Evolutionary conservation across 192 early-diverging fungal genomes (phyloP).

Genomic region (Coemansia interrupta): DNA sequence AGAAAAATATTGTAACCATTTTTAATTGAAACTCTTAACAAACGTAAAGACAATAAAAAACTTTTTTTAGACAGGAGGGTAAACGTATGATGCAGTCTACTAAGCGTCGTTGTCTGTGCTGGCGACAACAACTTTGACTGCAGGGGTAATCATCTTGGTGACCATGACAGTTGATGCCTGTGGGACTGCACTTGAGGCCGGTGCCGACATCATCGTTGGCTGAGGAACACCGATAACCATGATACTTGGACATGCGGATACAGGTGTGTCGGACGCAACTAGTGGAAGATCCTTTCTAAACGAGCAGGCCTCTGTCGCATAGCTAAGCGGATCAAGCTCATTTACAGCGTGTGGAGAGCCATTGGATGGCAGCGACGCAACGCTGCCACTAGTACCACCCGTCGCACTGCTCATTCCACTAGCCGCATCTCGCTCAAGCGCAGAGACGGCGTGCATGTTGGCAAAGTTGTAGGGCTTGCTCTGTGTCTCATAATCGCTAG

Average conservation of each 20-base stretch:
- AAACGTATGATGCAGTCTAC: neutral
- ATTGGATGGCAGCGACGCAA: too few relatives aligned
- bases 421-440: slow-evolving; percentile 37
- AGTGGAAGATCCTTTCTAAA: slow-evolving; percentile 30
- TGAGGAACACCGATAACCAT: slow-evolving; percentile 38
- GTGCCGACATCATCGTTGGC: slow-evolving; percentile 10
- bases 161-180: slow-evolving; percentile 35
- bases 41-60: neutral
- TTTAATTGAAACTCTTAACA: neutral
- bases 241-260: slow-evolving; percentile 30
- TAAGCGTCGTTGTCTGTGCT: slow-evolving; percentile 10
- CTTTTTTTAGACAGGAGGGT: neutral
- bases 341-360: slow-evolving; percentile 30
- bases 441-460: slow-evolving; percentile 33
- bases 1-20: neutral
- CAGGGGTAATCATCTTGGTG: slow-evolving; percentile 39
- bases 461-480: slow-evolving; percentile 40
- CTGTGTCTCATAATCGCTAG: slow-evolving; percentile 10
- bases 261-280: neutral
- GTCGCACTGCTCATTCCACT: neutral
- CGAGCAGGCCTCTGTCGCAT: slow-evolving; percentile 32
- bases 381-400: neutral
- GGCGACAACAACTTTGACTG: slow-evolving; percentile 35
- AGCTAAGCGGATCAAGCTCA: slow-evolving; percentile 51
- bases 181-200: slow-evolving; percentile 16